These are phyloP conservation scores for Collariella sp. DNA, from an alignment of 495 filamentous ascomycete species.

Conservation along the genomic window DNA sequence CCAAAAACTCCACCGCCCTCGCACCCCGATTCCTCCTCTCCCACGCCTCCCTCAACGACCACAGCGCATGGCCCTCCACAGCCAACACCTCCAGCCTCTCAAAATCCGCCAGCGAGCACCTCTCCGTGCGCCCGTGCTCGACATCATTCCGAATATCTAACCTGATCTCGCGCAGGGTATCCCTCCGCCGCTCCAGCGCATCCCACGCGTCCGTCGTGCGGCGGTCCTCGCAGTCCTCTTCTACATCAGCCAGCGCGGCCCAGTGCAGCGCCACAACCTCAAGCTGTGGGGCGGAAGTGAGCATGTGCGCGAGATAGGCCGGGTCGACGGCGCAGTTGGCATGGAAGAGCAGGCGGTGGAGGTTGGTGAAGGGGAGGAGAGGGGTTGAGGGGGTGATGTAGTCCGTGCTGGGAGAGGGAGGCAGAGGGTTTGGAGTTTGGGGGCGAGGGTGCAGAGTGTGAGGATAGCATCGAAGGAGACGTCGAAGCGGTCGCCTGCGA, in stretches of 20 bases:
- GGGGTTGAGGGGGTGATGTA: neutral
- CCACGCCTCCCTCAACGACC: conserved; percentile 5
- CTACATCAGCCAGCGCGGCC: neutral
- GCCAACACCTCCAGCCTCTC: conserved; percentile 8
- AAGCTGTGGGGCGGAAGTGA: neutral
- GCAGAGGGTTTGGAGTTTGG: conserved; percentile 4
- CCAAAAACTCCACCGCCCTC: conserved; percentile 1
- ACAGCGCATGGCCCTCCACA: neutral
- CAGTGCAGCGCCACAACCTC: conserved; percentile 8
- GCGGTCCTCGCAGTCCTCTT: neutral
- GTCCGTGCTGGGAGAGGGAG: no score
- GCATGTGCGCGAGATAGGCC: neutral
- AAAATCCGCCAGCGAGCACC: conserved; percentile 1
- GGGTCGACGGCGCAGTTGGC: neutral
- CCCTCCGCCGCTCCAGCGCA: neutral
- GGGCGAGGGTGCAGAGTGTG: neutral
- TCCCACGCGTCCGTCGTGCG: conserved; percentile 4
- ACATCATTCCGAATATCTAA: neutral
- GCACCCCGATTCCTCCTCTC: neutral
- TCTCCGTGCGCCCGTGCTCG: neutral
- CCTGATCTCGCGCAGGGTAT: conserved; percentile 8
- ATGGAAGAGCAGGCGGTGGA: conserved; percentile 5
- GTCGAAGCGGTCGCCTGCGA: conserved; percentile 2
- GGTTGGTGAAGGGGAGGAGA: neutral
- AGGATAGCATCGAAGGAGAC: neutral